Evolutionary conservation across 2,329 filamentous ascomycete species (phyloP).

Genomic region (Sclerotinia spermophila): DNA sequence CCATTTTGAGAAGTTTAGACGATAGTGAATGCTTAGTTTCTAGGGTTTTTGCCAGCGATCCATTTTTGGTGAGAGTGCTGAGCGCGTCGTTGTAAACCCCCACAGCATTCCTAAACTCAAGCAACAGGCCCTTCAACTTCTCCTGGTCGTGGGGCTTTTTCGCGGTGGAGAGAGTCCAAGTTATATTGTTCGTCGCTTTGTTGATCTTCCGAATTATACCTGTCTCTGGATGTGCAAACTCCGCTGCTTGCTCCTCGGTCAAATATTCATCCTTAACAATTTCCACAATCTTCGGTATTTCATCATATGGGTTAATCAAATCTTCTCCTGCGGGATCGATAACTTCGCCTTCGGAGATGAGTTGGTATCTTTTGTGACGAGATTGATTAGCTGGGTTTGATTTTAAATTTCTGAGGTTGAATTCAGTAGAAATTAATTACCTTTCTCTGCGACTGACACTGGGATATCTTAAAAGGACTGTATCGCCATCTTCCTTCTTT

Average conservation of each 20-base stretch:
- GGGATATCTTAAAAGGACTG: conserved; percentile 78
- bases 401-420: background rate
- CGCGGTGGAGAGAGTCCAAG: conserved; percentile 37
- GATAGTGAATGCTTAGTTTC: conserved; percentile 66
- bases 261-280: conserved; percentile 74
- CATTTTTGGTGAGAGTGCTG: conserved; percentile 60
- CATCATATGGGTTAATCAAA: conserved; percentile 71
- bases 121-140: conserved; percentile 53
- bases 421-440: conserved; percentile 43
- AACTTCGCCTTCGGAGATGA: conserved; percentile 74
- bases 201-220: conserved; percentile 76
- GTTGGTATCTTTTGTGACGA: conserved; percentile 54
- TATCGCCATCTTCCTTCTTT: conserved; percentile 44
- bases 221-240: conserved; percentile 66
- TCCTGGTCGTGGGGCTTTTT: conserved; percentile 53
- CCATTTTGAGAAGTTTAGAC: conserved; percentile 70
- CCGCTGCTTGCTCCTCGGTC: conserved; percentile 61
- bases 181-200: conserved; percentile 48
- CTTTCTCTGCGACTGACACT: conserved; percentile 66
- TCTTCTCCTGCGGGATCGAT: conserved; percentile 76
- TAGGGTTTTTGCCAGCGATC: conserved; percentile 69
- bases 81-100: conserved; percentile 74
- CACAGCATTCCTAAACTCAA: conserved; percentile 70
- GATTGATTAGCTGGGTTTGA: background rate
- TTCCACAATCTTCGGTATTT: conserved; percentile 67